These are phyloP conservation scores for Gossypium australe DNA, from an alignment of 345 rosid species.

Conservation along the genomic window DNA sequence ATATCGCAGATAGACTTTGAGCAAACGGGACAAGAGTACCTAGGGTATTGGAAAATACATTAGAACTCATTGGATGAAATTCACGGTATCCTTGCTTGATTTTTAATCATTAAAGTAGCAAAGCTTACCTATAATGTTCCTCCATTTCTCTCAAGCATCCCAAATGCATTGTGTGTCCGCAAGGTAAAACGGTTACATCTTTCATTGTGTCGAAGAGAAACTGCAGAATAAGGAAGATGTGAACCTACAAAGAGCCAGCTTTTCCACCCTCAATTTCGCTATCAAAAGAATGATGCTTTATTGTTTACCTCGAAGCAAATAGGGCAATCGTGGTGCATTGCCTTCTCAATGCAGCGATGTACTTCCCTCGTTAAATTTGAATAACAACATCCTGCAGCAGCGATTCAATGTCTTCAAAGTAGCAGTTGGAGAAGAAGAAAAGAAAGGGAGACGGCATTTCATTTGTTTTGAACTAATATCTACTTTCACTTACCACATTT, in stretches of 20 bases:
- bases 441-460: not conserved
- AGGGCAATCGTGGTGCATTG: conserved; percentile 79
- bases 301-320: conserved; percentile 63
- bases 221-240: conserved; percentile 33
- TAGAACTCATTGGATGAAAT: not conserved
- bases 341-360: conserved; percentile 59
- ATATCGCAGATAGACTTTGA: conserved; percentile 73
- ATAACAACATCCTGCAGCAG: conserved; percentile 54
- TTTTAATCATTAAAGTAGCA: not conserved
- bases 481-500: conserved; percentile 43
- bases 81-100: not conserved
- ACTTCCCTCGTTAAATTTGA: conserved; percentile 44
- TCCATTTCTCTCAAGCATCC: conserved; percentile 53
- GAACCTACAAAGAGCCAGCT: not conserved
- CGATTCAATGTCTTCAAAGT: not conserved
- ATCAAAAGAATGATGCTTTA: not conserved
- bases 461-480: not conserved
- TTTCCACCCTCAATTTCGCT: not conserved
- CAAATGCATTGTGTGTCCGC: conserved; percentile 67
- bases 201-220: conserved; percentile 55
- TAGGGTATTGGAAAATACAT: conserved; percentile 23
- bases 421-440: not conserved
- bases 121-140: conserved; percentile 39
- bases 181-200: conserved; percentile 47
- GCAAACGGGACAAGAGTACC: conserved; percentile 86